Evolutionary conservation across 2,329 filamentous ascomycete genomes (phyloP).

Genomic region (Cladorrhinum sp.): DNA sequence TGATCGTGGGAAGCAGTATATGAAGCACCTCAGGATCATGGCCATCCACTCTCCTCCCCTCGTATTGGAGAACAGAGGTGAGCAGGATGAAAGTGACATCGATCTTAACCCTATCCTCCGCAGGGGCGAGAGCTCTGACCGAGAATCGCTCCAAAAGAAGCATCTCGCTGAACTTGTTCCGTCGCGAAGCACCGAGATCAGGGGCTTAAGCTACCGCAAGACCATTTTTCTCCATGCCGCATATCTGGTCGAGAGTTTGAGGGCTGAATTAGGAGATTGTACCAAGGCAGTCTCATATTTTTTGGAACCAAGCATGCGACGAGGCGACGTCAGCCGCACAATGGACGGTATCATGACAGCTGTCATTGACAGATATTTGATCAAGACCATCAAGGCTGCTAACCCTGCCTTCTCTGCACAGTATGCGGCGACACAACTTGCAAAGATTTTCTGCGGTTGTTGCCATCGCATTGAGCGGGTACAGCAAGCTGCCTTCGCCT

Average conservation of each 20-base stretch:
- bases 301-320: constrained; percentile 80
- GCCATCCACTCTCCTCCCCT: constrained; percentile 84
- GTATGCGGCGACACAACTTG: constrained; percentile 85
- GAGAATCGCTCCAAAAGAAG: constrained; percentile 77
- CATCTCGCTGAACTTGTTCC: constrained; percentile 72
- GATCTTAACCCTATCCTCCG: constrained; percentile 92
- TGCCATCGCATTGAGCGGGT: constrained; percentile 92
- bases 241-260: constrained; percentile 82
- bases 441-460: constrained; percentile 78
- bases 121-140: constrained; percentile 76
- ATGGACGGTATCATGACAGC: constrained; percentile 65
- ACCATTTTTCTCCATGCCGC: constrained; percentile 89
- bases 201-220: constrained; percentile 80
- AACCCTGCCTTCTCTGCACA: constrained; percentile 83
- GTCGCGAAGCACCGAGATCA: constrained; percentile 73
- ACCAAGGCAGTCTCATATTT: constrained; percentile 90
- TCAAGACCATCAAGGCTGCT: constrained; percentile 67
- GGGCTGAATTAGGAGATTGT: constrained; percentile 83
- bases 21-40: constrained; percentile 76
- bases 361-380: constrained; percentile 76
- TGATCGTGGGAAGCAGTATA: constrained; percentile 67
- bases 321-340: constrained; percentile 58
- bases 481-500: constrained; percentile 78
- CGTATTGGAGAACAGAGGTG: constrained; percentile 82
- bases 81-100: constrained; percentile 92